Conservation (phyloP, 345 rosid species). For the Kandelia obovata region DNA sequence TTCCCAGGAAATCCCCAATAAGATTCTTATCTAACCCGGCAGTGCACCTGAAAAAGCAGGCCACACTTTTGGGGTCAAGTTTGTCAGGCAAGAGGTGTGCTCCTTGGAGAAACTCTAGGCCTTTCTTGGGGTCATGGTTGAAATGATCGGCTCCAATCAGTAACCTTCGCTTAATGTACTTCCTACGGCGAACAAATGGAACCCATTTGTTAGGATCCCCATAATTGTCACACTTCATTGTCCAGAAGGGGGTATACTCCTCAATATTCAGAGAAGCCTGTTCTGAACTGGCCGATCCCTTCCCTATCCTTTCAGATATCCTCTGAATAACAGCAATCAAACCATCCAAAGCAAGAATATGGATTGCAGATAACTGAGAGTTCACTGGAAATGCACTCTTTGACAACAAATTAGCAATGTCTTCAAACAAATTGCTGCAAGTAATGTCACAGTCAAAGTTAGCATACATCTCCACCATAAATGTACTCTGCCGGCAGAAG, state of each 20-base stretch:
- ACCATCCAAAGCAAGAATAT: slow-evolving; percentile 72
- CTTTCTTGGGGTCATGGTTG: slow-evolving; percentile 64
- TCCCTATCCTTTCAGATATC: slow-evolving; percentile 59
- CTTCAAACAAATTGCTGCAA: slow-evolving; percentile 66
- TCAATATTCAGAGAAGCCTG: slow-evolving; percentile 31
- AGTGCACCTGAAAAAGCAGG: slow-evolving; percentile 64
- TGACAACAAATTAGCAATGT: slow-evolving; percentile 54
- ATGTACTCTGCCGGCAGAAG: slow-evolving; percentile 59
- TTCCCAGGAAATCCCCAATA: slow-evolving; percentile 67
- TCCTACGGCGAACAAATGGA: slow-evolving; percentile 56
- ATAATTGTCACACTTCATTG: slow-evolving; percentile 47
- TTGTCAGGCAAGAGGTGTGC: slow-evolving; percentile 60
- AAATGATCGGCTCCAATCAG: slow-evolving; percentile 67
- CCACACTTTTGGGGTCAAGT: slow-evolving; percentile 67
- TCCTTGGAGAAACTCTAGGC: slow-evolving; percentile 64
- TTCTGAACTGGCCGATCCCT: slow-evolving; percentile 35
- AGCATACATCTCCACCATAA: slow-evolving; percentile 64
- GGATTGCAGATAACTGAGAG: slow-evolving; percentile 72
- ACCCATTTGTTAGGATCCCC: slow-evolving; percentile 54
- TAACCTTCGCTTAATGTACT: slow-evolving; percentile 51
- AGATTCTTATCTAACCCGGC: slow-evolving; percentile 66
- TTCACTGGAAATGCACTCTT: slow-evolving; percentile 71
- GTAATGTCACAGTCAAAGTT: slow-evolving; percentile 77
- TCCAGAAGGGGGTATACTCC: slow-evolving; percentile 57
- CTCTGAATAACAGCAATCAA: slow-evolving; percentile 49